phyloP scores from a whole-genome alignment of 805 yeast genomes.

The Ogataea nitratoaversa region DNA sequence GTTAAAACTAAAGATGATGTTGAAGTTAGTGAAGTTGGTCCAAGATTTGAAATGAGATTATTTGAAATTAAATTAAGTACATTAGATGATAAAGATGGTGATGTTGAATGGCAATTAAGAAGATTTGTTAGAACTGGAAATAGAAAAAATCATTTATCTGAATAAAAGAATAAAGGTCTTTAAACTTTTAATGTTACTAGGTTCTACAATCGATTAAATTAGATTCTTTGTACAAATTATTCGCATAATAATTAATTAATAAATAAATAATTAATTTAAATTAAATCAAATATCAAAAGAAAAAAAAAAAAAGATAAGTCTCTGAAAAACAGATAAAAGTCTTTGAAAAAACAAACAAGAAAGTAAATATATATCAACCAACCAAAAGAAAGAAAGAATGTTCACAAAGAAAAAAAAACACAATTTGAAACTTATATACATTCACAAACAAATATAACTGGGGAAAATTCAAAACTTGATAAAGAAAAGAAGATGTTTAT shows the following conservation, averaged over 20 bases:
- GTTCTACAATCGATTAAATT: no score
- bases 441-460: no score
- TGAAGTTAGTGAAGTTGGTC: conserved; percentile 94
- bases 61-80: conserved; percentile 88
- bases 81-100: conserved; percentile 92
- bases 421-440: not conserved
- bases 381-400: not conserved
- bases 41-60: conserved; percentile 95
- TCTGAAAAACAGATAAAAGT: no score
- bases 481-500: no score
- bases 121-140: conserved; percentile 93
- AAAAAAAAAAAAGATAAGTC: no score
- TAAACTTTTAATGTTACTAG: not conserved
- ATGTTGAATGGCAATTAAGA: conserved; percentile 93
- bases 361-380: not conserved
- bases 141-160: conserved; percentile 75
- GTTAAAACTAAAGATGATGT: conserved; percentile 84
- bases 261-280: no score
- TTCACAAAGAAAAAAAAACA: not conserved
- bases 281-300: no score
- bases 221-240: no score
- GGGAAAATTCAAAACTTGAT: no score
- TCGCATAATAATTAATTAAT: no score
- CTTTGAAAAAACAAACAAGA: not conserved
- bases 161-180: not conserved